Percentiles rank a stretch among this genome's conserved stretches.
phyloP scores from a whole-genome alignment of 2,329 filamentous ascomycete species.

The Alternaria gaisen region DNA sequence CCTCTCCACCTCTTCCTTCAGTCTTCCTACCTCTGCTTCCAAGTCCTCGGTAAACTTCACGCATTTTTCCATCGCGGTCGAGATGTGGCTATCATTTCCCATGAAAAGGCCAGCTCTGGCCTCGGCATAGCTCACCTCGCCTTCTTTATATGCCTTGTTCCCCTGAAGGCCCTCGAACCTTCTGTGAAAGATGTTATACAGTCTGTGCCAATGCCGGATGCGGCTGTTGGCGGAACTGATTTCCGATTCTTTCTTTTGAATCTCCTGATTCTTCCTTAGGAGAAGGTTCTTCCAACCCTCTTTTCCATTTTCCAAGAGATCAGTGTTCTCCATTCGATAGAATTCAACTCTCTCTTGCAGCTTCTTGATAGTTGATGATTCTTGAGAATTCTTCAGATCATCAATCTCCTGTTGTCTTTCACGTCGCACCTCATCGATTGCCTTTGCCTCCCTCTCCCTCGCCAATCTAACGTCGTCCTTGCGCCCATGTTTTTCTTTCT shows the following conservation, averaged over 20 bases:
- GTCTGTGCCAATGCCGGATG: neutral
- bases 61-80: neutral
- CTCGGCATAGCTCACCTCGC: neutral
- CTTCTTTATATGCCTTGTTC: neutral
- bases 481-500: neutral
- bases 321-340: neutral
- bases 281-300: neutral
- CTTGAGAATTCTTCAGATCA: constrained; percentile 1
- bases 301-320: neutral
- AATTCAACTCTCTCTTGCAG: neutral
- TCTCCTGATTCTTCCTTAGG: neutral
- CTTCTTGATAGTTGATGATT: neutral
- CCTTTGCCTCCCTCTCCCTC: neutral
- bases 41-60: neutral
- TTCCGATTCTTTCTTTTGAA: neutral
- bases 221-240: neutral
- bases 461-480: neutral
- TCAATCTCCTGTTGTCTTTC: neutral
- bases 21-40: neutral
- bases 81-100: neutral
- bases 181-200: neutral
- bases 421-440: neutral
- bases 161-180: neutral
- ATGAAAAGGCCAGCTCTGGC: neutral
- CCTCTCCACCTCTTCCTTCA: neutral